Base-by-base conservation (phyloP, 2,329 filamentous ascomycete genomes). In the Cladophialophora chaetospira region DNA sequence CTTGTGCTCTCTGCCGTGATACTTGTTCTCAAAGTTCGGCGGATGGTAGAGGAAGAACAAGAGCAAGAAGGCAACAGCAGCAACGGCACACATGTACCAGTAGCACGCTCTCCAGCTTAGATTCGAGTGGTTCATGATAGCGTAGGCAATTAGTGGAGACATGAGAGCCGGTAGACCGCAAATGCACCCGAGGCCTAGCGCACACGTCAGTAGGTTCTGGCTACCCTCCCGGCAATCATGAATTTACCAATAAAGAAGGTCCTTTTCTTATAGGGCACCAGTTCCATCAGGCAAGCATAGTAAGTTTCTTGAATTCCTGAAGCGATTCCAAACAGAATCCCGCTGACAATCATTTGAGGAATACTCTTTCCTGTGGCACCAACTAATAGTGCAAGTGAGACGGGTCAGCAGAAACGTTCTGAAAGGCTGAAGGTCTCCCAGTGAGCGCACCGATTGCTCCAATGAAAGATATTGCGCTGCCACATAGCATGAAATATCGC, bases 91-190 rank as follows among this genome's bases (percentile, higher is more conserved):
- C 55, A 58, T 58, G 36, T 45, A 48, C 58, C 58, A 81, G 64
- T 78, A 82, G 44, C 68, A 73, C 74, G 77, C 79, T 40, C 79
- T 70, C 79, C 79, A 82, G 21, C 70, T 67, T 3, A 71, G 64
- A 3, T 60, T 64, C 0, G 77, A 79, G 48, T 77, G 70, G 21
- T 70, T 55, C 53, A 78, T 74, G 33, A 80, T 71, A 3, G 69
- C 66, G n/a, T 74, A 71, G 1, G 78, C 77, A 50, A 82, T 78
- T 35, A 79, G 67, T 15, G 78, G 76, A 0, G 77, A 78, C 19
- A 69, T 66, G 5, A 55, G 13, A 44, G 62, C 15, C 61, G 64
- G 29, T 63, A 64, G 6, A 68, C 71, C 50, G 72, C 65, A 21
- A 65, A 68, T 52, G 2, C 47, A 36, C n/a, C 47, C 45, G 9